Conservation (phyloP, 257 asterid species). For the Sherardia arvensis region DNA sequence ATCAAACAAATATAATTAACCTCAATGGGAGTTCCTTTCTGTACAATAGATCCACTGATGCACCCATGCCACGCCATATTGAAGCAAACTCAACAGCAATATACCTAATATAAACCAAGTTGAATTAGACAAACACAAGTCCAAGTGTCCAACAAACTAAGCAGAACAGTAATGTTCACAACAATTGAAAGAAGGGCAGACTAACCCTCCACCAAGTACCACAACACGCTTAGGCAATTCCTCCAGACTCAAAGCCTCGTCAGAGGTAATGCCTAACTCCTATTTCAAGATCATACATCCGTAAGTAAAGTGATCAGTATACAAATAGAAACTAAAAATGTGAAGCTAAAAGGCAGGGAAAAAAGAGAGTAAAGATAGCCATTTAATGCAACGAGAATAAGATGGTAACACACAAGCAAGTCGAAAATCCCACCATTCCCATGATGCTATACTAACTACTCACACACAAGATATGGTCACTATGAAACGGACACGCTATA, state of each 20-base stretch:
- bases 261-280: slow-evolving; percentile 97
- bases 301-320: not conserved
- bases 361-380: not conserved
- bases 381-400: not conserved
- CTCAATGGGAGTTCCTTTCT: slow-evolving; percentile 96
- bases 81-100: slow-evolving; percentile 99
- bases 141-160: slow-evolving; percentile 12
- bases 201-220: slow-evolving; percentile 90
- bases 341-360: not conserved
- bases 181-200: slow-evolving; percentile 7
- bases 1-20: slow-evolving; percentile 23
- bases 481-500: not conserved
- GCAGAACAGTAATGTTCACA: not conserved
- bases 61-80: slow-evolving; percentile 99
- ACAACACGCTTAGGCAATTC: slow-evolving; percentile 87
- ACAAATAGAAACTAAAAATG: not conserved
- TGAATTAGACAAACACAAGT: slow-evolving; percentile 4
- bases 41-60: slow-evolving; percentile 66
- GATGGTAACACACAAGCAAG: not conserved
- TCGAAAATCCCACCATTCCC: not conserved
- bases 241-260: slow-evolving; percentile 96
- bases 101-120: slow-evolving; percentile 40
- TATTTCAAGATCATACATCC: slow-evolving; percentile 17
- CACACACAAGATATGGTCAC: not conserved
- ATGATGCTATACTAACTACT: not conserved